These are phyloP conservation scores for Candida corydali DNA, from an alignment of 805 yeast genomes.

Conservation along the genomic window DNA sequence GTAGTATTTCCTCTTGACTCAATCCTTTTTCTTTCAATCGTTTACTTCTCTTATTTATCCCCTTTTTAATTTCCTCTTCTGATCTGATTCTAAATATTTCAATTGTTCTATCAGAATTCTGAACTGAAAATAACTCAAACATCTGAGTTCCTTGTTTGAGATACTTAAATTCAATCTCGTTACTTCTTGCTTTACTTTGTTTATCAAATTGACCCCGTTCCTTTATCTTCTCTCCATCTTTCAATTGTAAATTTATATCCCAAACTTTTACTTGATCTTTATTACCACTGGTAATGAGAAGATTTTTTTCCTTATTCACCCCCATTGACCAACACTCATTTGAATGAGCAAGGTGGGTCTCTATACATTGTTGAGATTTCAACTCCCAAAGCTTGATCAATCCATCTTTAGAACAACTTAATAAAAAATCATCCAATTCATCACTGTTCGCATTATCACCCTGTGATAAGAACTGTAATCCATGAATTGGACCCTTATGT, in stretches of 20 bases:
- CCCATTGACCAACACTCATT: conserved; percentile 92
- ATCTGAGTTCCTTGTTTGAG: conserved; percentile 15
- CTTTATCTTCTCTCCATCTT: conserved; percentile 44
- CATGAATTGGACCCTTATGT: conserved; percentile 86
- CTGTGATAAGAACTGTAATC: conserved; percentile 48
- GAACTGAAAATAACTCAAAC: conserved; percentile 58
- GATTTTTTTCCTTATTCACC: conserved; percentile 33
- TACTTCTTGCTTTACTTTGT: conserved; percentile 70
- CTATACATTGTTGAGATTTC: conserved; percentile 82
- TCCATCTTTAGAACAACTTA: conserved; percentile 86
- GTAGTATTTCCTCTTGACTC: conserved; percentile 50
- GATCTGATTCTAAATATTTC: conserved; percentile 78
- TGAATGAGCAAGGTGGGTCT: conserved; percentile 89
- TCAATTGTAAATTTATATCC: conserved; percentile 55
- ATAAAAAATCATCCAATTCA: conserved; percentile 65
- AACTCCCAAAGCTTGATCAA: conserved; percentile 91
- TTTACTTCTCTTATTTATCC: conserved; percentile 70
- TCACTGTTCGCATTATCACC: conserved; percentile 21
- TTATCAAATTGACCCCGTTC: conserved; percentile 70
- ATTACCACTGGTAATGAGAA: conserved; percentile 69
- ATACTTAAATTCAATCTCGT: conserved; percentile 49
- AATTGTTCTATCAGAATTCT: conserved; percentile 74
- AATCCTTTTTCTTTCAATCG: conserved; percentile 72
- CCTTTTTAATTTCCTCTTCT: conserved; percentile 73
- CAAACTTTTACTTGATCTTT: conserved; percentile 83